A percentile compares a stretch with the other conserved stretches of the same genome.
Evolutionary conservation across 306 rosid species (phyloP).

Genomic region (Prunus salicina): DNA sequence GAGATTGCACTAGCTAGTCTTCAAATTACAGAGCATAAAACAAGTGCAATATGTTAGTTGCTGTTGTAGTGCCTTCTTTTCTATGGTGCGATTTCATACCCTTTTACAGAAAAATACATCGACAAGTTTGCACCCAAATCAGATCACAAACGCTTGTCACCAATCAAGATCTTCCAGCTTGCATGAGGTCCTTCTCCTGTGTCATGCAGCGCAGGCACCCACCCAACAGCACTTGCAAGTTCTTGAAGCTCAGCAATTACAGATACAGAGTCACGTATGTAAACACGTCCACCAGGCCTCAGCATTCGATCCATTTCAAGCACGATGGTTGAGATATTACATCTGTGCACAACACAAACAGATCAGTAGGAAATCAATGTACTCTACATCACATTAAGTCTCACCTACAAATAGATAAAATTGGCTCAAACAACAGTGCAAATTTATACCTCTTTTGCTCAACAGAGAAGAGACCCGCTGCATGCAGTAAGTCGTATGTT

Average conservation of each 20-base stretch:
- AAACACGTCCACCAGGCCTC: conserved; percentile 81
- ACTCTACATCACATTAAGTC: background rate
- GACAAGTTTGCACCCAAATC: conserved; percentile 8
- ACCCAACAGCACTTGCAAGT: conserved; percentile 67
- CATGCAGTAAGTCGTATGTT: conserved; percentile 82
- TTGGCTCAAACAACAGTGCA: conserved; percentile 5
- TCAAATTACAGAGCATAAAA: background rate
- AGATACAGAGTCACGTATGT: conserved; percentile 61
- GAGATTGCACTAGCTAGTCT: background rate
- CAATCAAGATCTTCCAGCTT: conserved; percentile 69
- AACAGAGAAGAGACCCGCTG: conserved; percentile 73
- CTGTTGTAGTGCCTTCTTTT: conserved; percentile 19
- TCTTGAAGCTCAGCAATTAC: conserved; percentile 57
- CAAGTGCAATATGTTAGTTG: conserved; percentile 23
- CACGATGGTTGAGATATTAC: conserved; percentile 77
- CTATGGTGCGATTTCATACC: conserved; percentile 9
- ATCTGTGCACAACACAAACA: conserved; percentile 42
- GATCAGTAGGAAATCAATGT: background rate
- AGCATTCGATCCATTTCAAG: conserved; percentile 88
- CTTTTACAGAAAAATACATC: background rate
- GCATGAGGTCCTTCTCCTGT: conserved; percentile 91
- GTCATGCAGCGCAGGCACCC: conserved; percentile 47
- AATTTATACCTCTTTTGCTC: conserved; percentile 61
- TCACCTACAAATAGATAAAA: background rate
- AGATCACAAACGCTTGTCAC: conserved; percentile 62